Conservation (phyloP, 2,329 filamentous ascomycete genomes). For the Neonectria faginata region DNA sequence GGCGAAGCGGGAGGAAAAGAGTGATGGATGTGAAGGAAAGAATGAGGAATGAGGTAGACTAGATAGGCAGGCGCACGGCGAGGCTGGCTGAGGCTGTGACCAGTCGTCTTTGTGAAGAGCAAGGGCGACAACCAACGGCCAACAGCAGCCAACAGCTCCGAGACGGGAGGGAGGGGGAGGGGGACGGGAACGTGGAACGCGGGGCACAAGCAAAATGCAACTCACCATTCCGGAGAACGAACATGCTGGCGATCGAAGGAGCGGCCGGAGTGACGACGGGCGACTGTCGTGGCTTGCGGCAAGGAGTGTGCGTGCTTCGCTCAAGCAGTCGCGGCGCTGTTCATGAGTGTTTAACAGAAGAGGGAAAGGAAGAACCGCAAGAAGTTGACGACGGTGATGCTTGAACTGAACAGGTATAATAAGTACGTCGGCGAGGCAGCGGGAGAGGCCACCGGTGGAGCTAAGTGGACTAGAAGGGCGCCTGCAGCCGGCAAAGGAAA, state of each 20-base stretch:
- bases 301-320: slow-evolving; percentile 3
- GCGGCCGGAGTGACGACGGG: slow-evolving; percentile 6
- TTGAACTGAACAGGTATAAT: slow-evolving; percentile 30
- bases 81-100: slow-evolving; percentile 6
- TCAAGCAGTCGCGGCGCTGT: slow-evolving; percentile 22
- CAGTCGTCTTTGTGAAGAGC: slow-evolving; percentile 3
- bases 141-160: background rate
- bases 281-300: slow-evolving; percentile 5
- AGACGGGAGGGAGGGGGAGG: background rate
- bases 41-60: background rate
- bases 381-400: slow-evolving; percentile 33
- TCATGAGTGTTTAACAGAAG: slow-evolving; percentile 12
- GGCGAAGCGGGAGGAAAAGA: slow-evolving; percentile 1
- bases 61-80: background rate
- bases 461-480: slow-evolving; percentile 11
- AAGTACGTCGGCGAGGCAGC: slow-evolving; percentile 29
- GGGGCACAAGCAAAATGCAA: slow-evolving; percentile 31
- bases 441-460: slow-evolving; percentile 11
- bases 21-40: slow-evolving; percentile 7
- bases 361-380: slow-evolving; percentile 11
- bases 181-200: slow-evolving; percentile 13
- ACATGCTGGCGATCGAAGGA: slow-evolving; percentile 48
- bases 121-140: background rate
- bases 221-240: slow-evolving; percentile 55
- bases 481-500: background rate